phyloP scores from a whole-genome alignment of 768 basidiomycete genomes.

The Mycena maculata region DNA sequence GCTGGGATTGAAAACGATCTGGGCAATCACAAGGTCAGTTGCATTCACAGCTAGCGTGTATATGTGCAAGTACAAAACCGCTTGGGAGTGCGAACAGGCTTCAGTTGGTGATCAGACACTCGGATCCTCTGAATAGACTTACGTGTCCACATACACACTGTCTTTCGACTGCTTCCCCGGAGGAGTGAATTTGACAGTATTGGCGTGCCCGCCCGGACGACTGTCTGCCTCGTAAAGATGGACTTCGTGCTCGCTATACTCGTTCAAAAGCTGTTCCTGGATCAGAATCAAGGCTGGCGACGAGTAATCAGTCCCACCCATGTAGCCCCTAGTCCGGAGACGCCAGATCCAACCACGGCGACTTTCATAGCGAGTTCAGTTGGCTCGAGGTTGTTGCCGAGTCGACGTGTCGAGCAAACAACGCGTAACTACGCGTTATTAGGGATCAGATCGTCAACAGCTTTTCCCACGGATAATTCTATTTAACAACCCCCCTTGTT shows the following conservation, averaged over 20 bases:
- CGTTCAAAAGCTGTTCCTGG: slow-evolving; percentile 69
- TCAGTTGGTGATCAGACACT: background rate
- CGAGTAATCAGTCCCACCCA: slow-evolving; percentile 61
- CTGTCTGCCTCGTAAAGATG: slow-evolving; percentile 78
- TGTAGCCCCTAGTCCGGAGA: slow-evolving; percentile 81
- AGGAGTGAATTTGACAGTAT: slow-evolving; percentile 70
- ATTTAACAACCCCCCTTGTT: too few species aligned
- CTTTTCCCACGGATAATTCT: too few species aligned
- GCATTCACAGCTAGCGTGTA: too few species aligned
- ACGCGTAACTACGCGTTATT: too few species aligned
- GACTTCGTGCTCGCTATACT: slow-evolving; percentile 72
- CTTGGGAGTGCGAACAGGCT: slow-evolving; percentile 43
- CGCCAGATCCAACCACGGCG: slow-evolving; percentile 81
- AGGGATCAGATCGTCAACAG: too few species aligned
- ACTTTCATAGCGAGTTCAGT: slow-evolving; percentile 66
- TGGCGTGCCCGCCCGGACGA: slow-evolving; percentile 80
- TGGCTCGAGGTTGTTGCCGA: too few species aligned
- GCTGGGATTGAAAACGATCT: slow-evolving; percentile 82
- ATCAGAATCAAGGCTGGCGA: background rate
- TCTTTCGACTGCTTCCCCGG: slow-evolving; percentile 47
- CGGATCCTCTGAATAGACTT: slow-evolving; percentile 40
- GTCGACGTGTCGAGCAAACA: too few species aligned
- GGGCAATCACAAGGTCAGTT: slow-evolving; percentile 8
- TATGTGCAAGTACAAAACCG: slow-evolving; percentile 61
- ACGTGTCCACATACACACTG: slow-evolving; percentile 77